Conservation (phyloP, 257 asterid genomes). For the Solanum arcanum region DNA sequence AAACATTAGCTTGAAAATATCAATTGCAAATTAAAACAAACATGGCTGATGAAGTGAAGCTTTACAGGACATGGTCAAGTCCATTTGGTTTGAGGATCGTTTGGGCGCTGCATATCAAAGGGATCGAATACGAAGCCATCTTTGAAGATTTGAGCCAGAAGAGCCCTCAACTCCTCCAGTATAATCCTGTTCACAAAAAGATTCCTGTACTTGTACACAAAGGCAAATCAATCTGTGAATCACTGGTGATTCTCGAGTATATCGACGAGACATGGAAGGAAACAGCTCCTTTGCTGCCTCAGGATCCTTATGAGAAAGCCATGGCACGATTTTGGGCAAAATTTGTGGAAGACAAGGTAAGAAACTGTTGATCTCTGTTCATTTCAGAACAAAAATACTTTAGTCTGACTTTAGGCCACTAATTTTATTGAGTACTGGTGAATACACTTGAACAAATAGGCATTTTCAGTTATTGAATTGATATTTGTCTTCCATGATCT, state of each 20-base stretch:
- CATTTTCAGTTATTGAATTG: background rate
- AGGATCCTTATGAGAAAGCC: constrained; percentile 54
- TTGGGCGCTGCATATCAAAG: constrained; percentile 52
- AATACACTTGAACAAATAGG: too few relatives aligned
- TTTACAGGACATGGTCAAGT: constrained; percentile 68
- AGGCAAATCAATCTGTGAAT: constrained; percentile 58
- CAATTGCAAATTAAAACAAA: background rate
- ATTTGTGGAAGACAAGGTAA: constrained; percentile 61
- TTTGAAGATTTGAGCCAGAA: constrained; percentile 46
- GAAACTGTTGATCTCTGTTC: background rate
- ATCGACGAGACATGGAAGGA: constrained; percentile 63
- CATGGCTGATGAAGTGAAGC: constrained; percentile 66
- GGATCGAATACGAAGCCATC: constrained; percentile 35
- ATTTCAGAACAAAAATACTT: background rate
- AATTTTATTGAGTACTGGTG: too few relatives aligned
- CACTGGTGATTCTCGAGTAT: constrained; percentile 66
- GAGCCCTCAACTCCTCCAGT: constrained; percentile 37
- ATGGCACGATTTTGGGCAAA: constrained; percentile 65
- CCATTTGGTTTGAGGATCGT: constrained; percentile 38
- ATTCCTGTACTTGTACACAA: constrained; percentile 65
- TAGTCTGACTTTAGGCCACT: too few relatives aligned
- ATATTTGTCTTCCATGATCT: background rate
- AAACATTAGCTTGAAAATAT: background rate
- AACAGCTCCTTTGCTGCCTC: constrained; percentile 39
- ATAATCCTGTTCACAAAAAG: constrained; percentile 49